Conservation (phyloP, 805 yeast genomes). For the Cyberlindnera galapagoensis region DNA sequence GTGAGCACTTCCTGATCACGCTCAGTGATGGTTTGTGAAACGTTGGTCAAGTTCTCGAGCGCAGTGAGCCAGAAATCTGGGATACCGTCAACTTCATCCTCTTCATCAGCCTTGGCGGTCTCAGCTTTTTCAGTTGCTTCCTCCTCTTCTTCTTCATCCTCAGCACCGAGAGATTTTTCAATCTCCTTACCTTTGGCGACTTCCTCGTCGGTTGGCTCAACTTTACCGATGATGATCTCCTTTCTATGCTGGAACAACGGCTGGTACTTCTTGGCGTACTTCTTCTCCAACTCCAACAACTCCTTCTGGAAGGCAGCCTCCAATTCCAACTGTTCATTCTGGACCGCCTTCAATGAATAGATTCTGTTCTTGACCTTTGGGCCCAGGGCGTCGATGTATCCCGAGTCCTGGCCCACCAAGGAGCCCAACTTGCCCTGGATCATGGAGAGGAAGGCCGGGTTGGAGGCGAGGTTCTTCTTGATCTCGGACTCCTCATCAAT, state of each 20-base stretch:
- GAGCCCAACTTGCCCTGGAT: slow-evolving; percentile 85
- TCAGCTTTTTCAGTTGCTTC: slow-evolving; percentile 36
- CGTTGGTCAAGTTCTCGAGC: slow-evolving; percentile 73
- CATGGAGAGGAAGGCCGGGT: slow-evolving; percentile 79
- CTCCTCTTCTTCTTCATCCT: slow-evolving; percentile 34
- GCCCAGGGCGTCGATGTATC: slow-evolving; percentile 77
- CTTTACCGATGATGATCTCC: slow-evolving; percentile 61
- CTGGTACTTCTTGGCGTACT: slow-evolving; percentile 61
- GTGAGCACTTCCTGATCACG: slow-evolving; percentile 82
- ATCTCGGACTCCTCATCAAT: slow-evolving; percentile 49
- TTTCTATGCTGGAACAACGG: slow-evolving; percentile 75
- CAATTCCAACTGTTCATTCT: slow-evolving; percentile 68
- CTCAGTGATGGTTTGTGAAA: slow-evolving; percentile 80
- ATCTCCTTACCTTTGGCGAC: slow-evolving; percentile 70
- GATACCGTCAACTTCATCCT: slow-evolving; percentile 55
- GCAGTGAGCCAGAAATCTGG: slow-evolving; percentile 98
- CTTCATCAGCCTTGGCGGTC: slow-evolving; percentile 39
- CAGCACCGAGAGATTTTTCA: slow-evolving; percentile 49
- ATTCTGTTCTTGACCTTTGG: slow-evolving; percentile 67
- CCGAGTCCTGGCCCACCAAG: slow-evolving; percentile 80
- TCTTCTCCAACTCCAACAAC: slow-evolving; percentile 77
- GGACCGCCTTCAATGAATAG: slow-evolving; percentile 74
- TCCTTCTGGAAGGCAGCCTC: slow-evolving; percentile 92
- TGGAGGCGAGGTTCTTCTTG: slow-evolving; percentile 50
- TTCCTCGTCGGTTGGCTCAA: slow-evolving; percentile 75